phyloP scores from a whole-genome alignment of 257 asterid species.

The Scutellaria barbata region DNA sequence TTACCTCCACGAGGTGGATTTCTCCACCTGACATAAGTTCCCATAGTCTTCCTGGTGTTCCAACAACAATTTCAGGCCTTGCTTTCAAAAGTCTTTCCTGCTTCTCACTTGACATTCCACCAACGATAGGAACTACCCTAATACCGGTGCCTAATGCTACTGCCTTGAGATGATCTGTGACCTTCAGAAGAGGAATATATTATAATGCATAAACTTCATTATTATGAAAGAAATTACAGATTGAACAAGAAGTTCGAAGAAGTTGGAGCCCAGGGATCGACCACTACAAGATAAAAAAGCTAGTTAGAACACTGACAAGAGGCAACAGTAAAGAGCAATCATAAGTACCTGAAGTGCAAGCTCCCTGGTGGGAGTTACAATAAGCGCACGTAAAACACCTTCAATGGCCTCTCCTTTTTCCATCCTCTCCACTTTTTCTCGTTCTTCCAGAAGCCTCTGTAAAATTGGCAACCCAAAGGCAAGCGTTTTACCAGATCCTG shows the following conservation, averaged over 20 bases:
- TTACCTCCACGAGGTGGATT: constrained; percentile 85
- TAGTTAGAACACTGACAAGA: not conserved
- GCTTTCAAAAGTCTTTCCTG: constrained; percentile 88
- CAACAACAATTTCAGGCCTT: constrained; percentile 98
- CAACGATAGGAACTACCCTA: constrained; percentile 87
- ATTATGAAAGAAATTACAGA: constrained; percentile 23
- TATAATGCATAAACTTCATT: constrained; percentile 23
- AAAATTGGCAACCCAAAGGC: constrained; percentile 98
- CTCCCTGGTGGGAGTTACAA: constrained; percentile 96
- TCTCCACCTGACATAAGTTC: constrained; percentile 96
- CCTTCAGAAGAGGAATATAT: constrained; percentile 50
- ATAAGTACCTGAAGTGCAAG: constrained; percentile 89
- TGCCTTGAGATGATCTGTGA: constrained; percentile 86
- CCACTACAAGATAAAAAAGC: constrained; percentile 9
- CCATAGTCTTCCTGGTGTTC: constrained; percentile 99
- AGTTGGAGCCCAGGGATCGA: constrained; percentile 6
- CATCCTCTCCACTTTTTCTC: constrained; percentile 68
- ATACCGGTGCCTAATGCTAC: constrained; percentile 62
- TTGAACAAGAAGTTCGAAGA: not conserved
- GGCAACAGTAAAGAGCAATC: constrained; percentile 27
- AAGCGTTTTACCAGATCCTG: constrained; percentile 98
- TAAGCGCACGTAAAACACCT: constrained; percentile 78
- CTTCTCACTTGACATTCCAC: constrained; percentile 93
- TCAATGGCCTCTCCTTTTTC: constrained; percentile 64
- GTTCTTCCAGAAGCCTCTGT: constrained; percentile 91